phyloP scores from a whole-genome alignment of 78 protist genomes.

The Thecamonas trahens region DNA sequence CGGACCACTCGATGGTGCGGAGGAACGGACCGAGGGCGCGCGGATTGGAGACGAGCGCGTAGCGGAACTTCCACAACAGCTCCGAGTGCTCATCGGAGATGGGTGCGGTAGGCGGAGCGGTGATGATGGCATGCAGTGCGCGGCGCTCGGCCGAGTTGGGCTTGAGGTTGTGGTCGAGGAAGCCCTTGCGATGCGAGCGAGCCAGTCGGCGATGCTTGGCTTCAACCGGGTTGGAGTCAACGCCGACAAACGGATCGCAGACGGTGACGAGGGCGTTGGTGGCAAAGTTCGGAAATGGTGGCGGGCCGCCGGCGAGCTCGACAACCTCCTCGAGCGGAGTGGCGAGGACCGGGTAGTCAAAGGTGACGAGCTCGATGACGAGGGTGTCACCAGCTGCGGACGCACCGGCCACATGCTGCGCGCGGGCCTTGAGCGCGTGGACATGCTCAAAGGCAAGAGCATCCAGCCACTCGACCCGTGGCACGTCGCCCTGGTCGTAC shows the following conservation, averaged over 20 bases:
- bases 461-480: background rate
- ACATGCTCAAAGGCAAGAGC: background rate
- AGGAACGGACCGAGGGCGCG: no score
- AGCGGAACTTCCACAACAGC: background rate
- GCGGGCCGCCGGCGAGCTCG: background rate
- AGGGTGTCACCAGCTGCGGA: background rate
- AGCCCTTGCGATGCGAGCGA: conserved; percentile 23
- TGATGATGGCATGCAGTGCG: no score
- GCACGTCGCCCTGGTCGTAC: background rate
- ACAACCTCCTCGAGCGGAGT: background rate
- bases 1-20: no score
- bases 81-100: background rate
- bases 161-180: conserved; percentile 18
- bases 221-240: conserved; percentile 9
- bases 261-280: background rate
- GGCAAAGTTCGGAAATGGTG: background rate
- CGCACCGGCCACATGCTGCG: background rate
- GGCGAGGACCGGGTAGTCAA: background rate
- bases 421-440: background rate
- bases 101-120: no score
- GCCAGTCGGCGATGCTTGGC: conserved; percentile 20
- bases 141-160: conserved; percentile 22
- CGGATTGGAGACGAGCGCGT: no score
- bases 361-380: background rate
- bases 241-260: background rate